phyloP scores from a whole-genome alignment of 2,329 filamentous ascomycete genomes.

The Incumbomyces delicatus region DNA sequence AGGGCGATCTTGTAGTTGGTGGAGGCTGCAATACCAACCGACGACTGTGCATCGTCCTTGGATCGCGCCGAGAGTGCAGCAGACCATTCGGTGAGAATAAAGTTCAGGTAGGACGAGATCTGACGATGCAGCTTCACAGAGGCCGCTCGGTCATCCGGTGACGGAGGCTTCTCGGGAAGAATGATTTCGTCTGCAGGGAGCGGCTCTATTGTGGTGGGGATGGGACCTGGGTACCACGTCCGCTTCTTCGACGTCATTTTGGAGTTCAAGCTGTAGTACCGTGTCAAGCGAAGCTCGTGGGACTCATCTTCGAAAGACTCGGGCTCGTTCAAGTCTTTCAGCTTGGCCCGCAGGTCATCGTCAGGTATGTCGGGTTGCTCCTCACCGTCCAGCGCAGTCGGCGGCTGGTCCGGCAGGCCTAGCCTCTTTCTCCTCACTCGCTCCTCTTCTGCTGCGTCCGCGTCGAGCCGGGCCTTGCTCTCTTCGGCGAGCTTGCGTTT shows the following conservation, averaged over 20 bases:
- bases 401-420: constrained; percentile 65
- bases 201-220: constrained; percentile 71
- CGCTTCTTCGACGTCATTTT: constrained; percentile 23
- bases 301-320: constrained; percentile 70
- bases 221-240: constrained; percentile 58
- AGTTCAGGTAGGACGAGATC: constrained; percentile 87
- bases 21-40: constrained; percentile 70
- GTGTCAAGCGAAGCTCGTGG: constrained; percentile 56
- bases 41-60: constrained; percentile 55
- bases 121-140: constrained; percentile 72
- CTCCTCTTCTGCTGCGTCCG: constrained; percentile 65
- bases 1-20: constrained; percentile 78
- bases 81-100: constrained; percentile 87
- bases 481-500: constrained; percentile 71
- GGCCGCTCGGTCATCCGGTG: constrained; percentile 50
- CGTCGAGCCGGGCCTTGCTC: constrained; percentile 57
- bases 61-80: constrained; percentile 56
- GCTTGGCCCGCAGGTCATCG: constrained; percentile 55
- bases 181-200: constrained; percentile 86
- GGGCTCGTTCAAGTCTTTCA: constrained; percentile 66
- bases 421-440: constrained; percentile 61
- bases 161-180: constrained; percentile 53
- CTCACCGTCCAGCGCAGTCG: constrained; percentile 34
- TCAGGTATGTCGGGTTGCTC: constrained; percentile 22
- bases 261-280: constrained; percentile 56